Conservation (phyloP, 78 protist species). For the Mastigamoeba balamuthi region DNA sequence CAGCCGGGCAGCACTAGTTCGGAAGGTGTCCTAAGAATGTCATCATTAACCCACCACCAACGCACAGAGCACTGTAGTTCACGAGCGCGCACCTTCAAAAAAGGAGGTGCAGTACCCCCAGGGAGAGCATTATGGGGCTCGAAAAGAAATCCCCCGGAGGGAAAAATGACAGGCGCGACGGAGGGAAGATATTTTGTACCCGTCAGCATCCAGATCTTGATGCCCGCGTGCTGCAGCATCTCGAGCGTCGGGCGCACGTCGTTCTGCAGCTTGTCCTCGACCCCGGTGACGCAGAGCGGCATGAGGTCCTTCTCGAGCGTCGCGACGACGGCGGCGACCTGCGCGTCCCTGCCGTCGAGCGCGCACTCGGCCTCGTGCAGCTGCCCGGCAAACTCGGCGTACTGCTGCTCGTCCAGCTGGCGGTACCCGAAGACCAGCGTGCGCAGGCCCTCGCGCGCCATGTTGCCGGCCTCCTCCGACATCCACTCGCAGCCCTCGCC, state of each 20-base stretch:
- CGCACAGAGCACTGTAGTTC: not conserved
- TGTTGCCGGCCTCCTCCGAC: conserved; percentile 85
- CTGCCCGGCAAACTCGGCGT: conserved; percentile 17
- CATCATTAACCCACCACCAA: conserved; percentile 26
- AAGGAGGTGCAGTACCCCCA: not conserved
- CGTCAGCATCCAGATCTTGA: conserved; percentile 93
- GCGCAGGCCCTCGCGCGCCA: conserved; percentile 93
- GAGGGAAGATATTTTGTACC: conserved; percentile 57
- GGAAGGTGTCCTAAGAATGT: not conserved
- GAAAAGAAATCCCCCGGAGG: too few species aligned
- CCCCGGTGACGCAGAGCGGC: conserved; percentile 76
- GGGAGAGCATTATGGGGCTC: conserved; percentile 20
- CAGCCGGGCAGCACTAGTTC: not conserved
- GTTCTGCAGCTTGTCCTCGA: conserved; percentile 70
- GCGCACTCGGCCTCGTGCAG: conserved; percentile 38
- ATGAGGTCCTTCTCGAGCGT: conserved; percentile 59
- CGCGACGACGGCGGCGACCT: conserved; percentile 37
- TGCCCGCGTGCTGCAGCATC: conserved; percentile 71
- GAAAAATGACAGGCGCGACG: too few species aligned
- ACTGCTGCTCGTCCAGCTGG: conserved; percentile 50
- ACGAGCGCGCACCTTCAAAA: not conserved
- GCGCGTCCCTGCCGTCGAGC: conserved; percentile 35
- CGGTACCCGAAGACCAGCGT: conserved; percentile 83
- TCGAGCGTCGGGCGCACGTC: conserved; percentile 75
- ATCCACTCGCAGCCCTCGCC: conserved; percentile 73